Conservation (phyloP, 2,329 filamentous ascomycete species). For the Venturia carpophila region DNA sequence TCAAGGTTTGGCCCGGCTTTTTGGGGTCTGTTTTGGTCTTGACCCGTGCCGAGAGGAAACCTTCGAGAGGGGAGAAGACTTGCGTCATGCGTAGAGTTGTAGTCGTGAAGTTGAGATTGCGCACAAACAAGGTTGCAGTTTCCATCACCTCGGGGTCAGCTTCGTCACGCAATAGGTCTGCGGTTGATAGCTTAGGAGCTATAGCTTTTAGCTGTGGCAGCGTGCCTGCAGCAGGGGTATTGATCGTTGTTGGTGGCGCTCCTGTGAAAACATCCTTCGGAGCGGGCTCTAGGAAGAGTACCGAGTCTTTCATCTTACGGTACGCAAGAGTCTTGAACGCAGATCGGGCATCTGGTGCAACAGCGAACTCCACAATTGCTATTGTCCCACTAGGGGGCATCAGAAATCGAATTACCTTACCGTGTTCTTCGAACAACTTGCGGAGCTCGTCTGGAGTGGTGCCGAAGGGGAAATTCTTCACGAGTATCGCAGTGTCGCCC, state of each 20-base stretch:
- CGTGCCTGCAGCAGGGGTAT: conserved; percentile 24
- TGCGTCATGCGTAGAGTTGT: conserved; percentile 68
- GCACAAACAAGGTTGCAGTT: conserved; percentile 80
- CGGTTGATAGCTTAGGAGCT: conserved; percentile 56
- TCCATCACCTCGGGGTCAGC: conserved; percentile 48
- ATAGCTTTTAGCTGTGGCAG: conserved; percentile 22
- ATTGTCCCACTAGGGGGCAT: conserved; percentile 93
- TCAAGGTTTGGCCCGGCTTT: conserved; percentile 75
- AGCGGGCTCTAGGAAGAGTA: conserved; percentile 88
- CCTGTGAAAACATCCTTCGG: conserved; percentile 68
- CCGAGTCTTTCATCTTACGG: conserved; percentile 80
- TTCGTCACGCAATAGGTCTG: conserved; percentile 58
- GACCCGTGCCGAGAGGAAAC: conserved; percentile 81
- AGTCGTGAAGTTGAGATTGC: conserved; percentile 89
- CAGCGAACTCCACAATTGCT: conserved; percentile 82
- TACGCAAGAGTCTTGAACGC: conserved; percentile 84
- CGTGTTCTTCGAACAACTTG: conserved; percentile 77
- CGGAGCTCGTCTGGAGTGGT: conserved; percentile 72
- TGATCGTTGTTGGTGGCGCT: conserved; percentile 25
- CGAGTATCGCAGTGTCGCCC: conserved; percentile 78
- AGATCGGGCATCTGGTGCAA: conserved; percentile 68
- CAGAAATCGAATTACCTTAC: conserved; percentile 69
- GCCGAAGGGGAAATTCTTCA: conserved; percentile 90
- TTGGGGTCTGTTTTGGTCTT: conserved; percentile 95
- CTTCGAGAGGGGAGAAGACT: conserved; percentile 71